These are phyloP conservation scores for Euphorbia tirucalli DNA, from an alignment of 345 rosid genomes.

Conservation along the genomic window DNA sequence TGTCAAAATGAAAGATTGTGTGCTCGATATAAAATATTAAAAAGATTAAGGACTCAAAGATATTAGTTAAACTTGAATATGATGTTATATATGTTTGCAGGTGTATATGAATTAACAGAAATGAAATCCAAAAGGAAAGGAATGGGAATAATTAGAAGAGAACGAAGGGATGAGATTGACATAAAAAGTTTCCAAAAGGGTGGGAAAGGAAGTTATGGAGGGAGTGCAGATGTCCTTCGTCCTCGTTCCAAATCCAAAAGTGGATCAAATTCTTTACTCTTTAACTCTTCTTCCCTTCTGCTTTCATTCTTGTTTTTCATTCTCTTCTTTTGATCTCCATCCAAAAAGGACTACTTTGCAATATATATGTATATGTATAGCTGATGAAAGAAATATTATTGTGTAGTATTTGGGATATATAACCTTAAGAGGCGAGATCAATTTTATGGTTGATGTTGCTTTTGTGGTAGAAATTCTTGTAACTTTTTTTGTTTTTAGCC, in stretches of 20 bases:
- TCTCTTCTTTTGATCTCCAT: background rate
- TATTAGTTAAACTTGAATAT: too few relatives aligned
- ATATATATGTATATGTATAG: too few relatives aligned
- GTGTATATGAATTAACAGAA: background rate
- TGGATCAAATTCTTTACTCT: constrained; percentile 1
- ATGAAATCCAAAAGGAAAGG: background rate
- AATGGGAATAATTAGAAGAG: background rate
- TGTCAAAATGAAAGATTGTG: too few relatives aligned
- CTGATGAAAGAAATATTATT: too few relatives aligned
- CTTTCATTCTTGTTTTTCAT: background rate
- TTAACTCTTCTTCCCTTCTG: background rate
- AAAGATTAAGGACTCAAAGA: too few relatives aligned
- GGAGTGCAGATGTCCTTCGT: background rate
- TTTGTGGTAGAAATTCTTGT: too few relatives aligned
- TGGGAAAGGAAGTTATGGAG: background rate
- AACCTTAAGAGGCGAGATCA: too few relatives aligned
- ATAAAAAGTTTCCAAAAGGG: background rate
- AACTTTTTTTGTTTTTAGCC: too few relatives aligned
- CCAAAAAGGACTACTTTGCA: too few relatives aligned
- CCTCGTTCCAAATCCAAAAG: background rate
- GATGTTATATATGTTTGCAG: background rate
- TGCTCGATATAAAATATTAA: too few relatives aligned
- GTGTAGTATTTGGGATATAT: too few relatives aligned
- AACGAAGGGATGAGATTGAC: background rate
- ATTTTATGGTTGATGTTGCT: too few relatives aligned